A percentile compares a stretch with the other conserved stretches of the same genome.
Evolutionary conservation across 1,139 yeast species (phyloP).

Genomic region (Blastobotrys aristatus): DNA sequence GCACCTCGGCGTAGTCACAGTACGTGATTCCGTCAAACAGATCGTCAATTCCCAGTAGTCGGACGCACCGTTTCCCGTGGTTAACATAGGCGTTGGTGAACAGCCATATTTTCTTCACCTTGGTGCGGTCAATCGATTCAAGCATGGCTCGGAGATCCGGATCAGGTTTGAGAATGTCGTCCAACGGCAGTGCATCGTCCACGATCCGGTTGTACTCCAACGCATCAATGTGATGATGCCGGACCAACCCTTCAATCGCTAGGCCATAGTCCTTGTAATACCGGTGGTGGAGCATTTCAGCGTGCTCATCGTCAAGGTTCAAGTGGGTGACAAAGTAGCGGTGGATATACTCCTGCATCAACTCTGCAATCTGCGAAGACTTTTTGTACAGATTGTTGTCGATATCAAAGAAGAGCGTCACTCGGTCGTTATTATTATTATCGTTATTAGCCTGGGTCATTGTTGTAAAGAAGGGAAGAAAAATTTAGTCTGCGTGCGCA

Average conservation of each 20-base stretch:
- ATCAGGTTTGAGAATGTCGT: slow-evolving; percentile 59
- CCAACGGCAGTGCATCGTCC: slow-evolving; percentile 88
- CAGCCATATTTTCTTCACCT: slow-evolving; percentile 67
- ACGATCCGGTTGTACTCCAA: slow-evolving; percentile 81
- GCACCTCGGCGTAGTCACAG: slow-evolving; percentile 70
- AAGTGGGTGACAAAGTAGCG: slow-evolving; percentile 67
- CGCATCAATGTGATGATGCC: slow-evolving; percentile 79
- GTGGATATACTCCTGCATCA: slow-evolving; percentile 85
- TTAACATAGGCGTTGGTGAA: slow-evolving; percentile 91
- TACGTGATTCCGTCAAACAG: slow-evolving; percentile 88
- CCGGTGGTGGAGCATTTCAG: slow-evolving; percentile 60
- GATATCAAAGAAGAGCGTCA: slow-evolving; percentile 80
- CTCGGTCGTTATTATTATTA: slow-evolving; percentile 15
- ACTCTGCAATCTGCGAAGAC: slow-evolving; percentile 69
- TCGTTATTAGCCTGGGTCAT: neutral
- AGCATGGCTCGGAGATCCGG: slow-evolving; percentile 35
- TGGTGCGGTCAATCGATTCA: slow-evolving; percentile 36
- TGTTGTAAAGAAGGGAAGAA: neutral
- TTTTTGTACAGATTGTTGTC: slow-evolving; percentile 84
- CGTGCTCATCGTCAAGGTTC: slow-evolving; percentile 65
- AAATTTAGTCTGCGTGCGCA: too few relatives aligned
- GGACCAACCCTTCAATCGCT: slow-evolving; percentile 86
- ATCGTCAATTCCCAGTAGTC: slow-evolving; percentile 80
- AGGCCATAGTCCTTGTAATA: slow-evolving; percentile 87
- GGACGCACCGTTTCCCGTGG: slow-evolving; percentile 71